These are phyloP conservation scores for Penicillium sp. DNA, from an alignment of 2,329 filamentous ascomycete species.

Conservation along the genomic window DNA sequence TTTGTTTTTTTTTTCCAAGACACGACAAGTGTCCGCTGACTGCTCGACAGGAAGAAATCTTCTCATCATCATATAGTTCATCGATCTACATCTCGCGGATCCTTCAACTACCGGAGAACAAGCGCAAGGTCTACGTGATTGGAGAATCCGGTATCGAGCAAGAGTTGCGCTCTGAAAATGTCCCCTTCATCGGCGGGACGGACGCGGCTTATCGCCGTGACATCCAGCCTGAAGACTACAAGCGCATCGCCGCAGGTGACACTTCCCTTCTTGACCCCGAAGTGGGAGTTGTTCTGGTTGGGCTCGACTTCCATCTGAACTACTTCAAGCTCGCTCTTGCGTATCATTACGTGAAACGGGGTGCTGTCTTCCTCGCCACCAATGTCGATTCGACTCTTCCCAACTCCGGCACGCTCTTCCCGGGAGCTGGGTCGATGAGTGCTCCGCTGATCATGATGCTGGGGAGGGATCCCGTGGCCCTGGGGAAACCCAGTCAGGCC, in stretches of 20 bases:
- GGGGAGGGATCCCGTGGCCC: conserved; percentile 61
- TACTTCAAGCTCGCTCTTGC: conserved; percentile 85
- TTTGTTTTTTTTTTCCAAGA: too few species aligned
- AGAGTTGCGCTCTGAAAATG: conserved; percentile 72
- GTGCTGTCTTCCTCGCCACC: conserved; percentile 84
- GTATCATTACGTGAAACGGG: conserved; percentile 73
- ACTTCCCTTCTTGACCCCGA: conserved; percentile 73
- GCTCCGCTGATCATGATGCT: conserved; percentile 71
- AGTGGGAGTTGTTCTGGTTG: conserved; percentile 82
- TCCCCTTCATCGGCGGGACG: conserved; percentile 79
- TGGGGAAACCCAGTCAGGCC: conserved; percentile 93
- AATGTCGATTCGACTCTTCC: conserved; percentile 90
- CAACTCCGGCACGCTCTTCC: conserved; percentile 74
- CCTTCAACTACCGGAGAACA: conserved; percentile 67
- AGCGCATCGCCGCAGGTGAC: conserved; percentile 63
- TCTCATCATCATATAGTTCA: conserved; percentile 90
- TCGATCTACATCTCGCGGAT: conserved; percentile 95
- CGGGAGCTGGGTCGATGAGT: conserved; percentile 78
- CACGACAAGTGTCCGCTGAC: neutral
- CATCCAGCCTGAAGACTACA: conserved; percentile 74
- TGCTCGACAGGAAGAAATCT: conserved; percentile 69
- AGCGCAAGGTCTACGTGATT: conserved; percentile 90
- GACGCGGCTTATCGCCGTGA: conserved; percentile 72
- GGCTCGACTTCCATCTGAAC: conserved; percentile 90
- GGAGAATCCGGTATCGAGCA: conserved; percentile 88